Evolutionary conservation across 768 basidiomycete genomes (phyloP).

Genomic region (Tylopilus intermedius): DNA sequence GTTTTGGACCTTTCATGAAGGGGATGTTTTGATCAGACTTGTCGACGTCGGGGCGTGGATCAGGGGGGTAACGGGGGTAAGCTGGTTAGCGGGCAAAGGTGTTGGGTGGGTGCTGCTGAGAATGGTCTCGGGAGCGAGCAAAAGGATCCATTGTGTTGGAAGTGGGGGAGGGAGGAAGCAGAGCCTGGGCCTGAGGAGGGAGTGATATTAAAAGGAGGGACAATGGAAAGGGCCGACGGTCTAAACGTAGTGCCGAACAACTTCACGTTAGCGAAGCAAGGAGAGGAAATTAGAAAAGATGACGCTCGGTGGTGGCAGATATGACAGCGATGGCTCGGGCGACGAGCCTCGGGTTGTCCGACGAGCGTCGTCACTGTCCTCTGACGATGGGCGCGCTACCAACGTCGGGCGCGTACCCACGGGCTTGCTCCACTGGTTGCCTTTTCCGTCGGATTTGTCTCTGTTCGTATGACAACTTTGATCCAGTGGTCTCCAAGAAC

Average conservation of each 20-base stretch:
- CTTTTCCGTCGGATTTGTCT: constrained; percentile 17
- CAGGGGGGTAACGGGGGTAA: constrained; percentile 16
- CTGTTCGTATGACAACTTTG: constrained; percentile 49
- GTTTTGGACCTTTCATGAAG: constrained; percentile 50
- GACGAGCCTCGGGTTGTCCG: neutral
- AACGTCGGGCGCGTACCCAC: neutral
- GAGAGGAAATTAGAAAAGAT: constrained; percentile 14
- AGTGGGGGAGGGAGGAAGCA: neutral
- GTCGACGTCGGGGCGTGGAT: constrained; percentile 20
- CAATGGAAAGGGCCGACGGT: constrained; percentile 23
- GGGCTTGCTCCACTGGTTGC: constrained; percentile 5
- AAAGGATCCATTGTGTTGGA: constrained; percentile 33
- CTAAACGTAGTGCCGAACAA: constrained; percentile 23
- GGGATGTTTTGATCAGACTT: constrained; percentile 33
- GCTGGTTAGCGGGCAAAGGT: constrained; percentile 19
- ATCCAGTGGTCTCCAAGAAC: constrained; percentile 62
- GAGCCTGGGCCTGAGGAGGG: neutral
- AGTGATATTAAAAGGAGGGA: constrained; percentile 24
- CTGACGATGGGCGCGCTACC: constrained; percentile 10
- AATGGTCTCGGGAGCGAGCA: constrained; percentile 22
- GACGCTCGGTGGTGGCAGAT: neutral
- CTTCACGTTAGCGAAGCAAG: constrained; percentile 24
- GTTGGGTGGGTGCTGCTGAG: constrained; percentile 18
- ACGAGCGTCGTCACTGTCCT: constrained; percentile 1
- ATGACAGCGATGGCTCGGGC: neutral